Evolutionary conservation across 495 filamentous ascomycete genomes (phyloP).

Genomic region (Filosporella fistucella): DNA sequence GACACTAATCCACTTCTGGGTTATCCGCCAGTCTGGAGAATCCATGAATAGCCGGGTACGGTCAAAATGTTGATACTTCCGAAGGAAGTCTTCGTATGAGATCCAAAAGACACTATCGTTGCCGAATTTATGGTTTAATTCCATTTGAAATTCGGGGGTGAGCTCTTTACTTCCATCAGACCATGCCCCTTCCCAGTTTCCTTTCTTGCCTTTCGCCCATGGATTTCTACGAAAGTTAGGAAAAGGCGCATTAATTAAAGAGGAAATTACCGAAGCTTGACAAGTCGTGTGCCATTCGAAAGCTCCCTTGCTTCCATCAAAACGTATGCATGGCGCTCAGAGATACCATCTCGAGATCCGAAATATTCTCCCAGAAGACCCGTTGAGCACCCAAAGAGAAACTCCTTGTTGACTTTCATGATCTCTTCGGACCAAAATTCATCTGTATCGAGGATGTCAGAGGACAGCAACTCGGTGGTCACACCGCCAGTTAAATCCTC

Average conservation of each 20-base stretch:
- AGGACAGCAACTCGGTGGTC: constrained; percentile 70
- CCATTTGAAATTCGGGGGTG: constrained; percentile 81
- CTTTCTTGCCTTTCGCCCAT: constrained; percentile 59
- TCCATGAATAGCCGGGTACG: constrained; percentile 80
- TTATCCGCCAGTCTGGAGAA: constrained; percentile 66
- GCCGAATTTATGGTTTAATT: constrained; percentile 67
- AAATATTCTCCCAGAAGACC: background rate
- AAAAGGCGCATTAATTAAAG: background rate
- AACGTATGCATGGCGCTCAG: constrained; percentile 80
- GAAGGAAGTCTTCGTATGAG: constrained; percentile 74
- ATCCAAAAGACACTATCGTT: constrained; percentile 77
- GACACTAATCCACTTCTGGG: constrained; percentile 80
- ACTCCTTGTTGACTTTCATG: constrained; percentile 76
- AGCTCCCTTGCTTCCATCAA: constrained; percentile 72
- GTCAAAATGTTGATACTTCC: constrained; percentile 77
- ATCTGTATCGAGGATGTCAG: constrained; percentile 80
- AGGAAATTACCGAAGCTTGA: constrained; percentile 45
- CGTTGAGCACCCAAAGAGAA: constrained; percentile 76
- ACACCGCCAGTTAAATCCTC: constrained; percentile 91
- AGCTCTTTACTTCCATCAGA: constrained; percentile 89
- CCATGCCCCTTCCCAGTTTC: constrained; percentile 77
- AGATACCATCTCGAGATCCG: constrained; percentile 62
- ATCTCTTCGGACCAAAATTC: constrained; percentile 83
- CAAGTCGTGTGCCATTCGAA: constrained; percentile 66
- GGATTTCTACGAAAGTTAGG: constrained; percentile 55